Evolutionary conservation across 163 green algal genomes (phyloP).

Genomic region (Smithsoniella earleae): DNA sequence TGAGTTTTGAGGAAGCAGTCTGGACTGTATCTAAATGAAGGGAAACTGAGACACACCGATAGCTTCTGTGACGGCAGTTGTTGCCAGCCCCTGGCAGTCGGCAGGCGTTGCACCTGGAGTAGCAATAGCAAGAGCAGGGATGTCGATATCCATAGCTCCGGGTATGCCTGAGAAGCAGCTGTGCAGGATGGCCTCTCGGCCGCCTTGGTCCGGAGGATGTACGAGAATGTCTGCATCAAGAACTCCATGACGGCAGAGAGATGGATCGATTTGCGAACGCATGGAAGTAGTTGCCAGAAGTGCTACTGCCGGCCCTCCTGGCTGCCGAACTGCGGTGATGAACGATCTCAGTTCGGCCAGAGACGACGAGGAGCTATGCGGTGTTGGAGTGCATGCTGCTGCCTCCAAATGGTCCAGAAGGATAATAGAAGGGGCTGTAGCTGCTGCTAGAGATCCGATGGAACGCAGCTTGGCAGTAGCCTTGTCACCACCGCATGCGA

Average conservation of each 20-base stretch:
- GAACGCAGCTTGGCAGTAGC: neutral
- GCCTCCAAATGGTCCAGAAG: neutral
- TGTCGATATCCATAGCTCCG: neutral
- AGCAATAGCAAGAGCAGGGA: neutral
- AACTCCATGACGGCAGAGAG: neutral
- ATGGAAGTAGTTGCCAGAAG: neutral
- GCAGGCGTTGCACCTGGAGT: neutral
- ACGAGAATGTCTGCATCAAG: neutral
- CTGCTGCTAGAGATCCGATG: neutral
- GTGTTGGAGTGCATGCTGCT: too few relatives aligned
- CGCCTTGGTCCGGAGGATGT: neutral
- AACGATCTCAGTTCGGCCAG: too few relatives aligned
- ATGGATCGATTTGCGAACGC: neutral
- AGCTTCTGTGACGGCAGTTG: neutral
- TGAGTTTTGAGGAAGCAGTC: too few relatives aligned
- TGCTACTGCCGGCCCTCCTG: neutral
- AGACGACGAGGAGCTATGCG: too few relatives aligned
- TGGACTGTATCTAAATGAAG: too few relatives aligned
- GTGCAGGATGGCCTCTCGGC: neutral
- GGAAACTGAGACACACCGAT: too few relatives aligned
- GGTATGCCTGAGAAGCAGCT: neutral
- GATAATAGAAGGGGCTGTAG: conserved; percentile 3
- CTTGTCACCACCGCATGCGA: neutral
- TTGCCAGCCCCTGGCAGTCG: neutral
- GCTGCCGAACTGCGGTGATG: too few relatives aligned